Percentiles rank a stretch among this genome's conserved stretches.
These are phyloP conservation scores for Didymella pinodella DNA, from an alignment of 2,329 filamentous ascomycete genomes.

Conservation along the genomic window DNA sequence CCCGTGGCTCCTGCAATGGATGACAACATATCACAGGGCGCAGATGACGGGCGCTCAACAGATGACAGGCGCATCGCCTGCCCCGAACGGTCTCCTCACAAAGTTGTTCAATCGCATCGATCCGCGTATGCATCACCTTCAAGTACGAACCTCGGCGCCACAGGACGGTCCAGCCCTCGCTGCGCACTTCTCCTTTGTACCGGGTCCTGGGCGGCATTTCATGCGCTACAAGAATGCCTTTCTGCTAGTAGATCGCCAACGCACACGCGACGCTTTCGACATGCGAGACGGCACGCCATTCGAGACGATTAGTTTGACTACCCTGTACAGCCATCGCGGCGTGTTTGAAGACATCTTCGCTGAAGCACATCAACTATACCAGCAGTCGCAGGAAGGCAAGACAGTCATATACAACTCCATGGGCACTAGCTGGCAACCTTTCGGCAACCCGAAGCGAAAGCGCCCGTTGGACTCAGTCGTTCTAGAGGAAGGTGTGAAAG, in stretches of 20 bases:
- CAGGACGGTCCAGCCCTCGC: slow-evolving; percentile 73
- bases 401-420: slow-evolving; percentile 89
- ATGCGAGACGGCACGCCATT: slow-evolving; percentile 86
- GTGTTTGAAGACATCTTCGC: slow-evolving; percentile 90
- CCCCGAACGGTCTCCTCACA: slow-evolving; percentile 56
- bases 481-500: slow-evolving; percentile 82
- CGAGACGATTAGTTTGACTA: slow-evolving; percentile 91
- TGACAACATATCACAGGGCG: slow-evolving; percentile 78
- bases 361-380: slow-evolving; percentile 83
- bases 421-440: slow-evolving; percentile 82
- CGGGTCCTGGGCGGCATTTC: slow-evolving; percentile 88
- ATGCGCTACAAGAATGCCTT: slow-evolving; percentile 87
- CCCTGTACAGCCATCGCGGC: slow-evolving; percentile 85
- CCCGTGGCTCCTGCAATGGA: slow-evolving; percentile 92
- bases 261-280: slow-evolving; percentile 79
- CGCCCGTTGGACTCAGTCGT: slow-evolving; percentile 88
- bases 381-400: slow-evolving; percentile 85
- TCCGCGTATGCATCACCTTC: slow-evolving; percentile 68
- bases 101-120: slow-evolving; percentile 65
- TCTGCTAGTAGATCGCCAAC: slow-evolving; percentile 84
- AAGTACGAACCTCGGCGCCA: slow-evolving; percentile 69
- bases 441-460: slow-evolving; percentile 86
- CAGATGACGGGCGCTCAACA: slow-evolving; percentile 59
- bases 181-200: slow-evolving; percentile 86
- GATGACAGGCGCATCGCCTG: slow-evolving; percentile 21